Evolutionary conservation across 2,329 filamentous ascomycete species (phyloP).

Genomic region (Sporothrix phasma): DNA sequence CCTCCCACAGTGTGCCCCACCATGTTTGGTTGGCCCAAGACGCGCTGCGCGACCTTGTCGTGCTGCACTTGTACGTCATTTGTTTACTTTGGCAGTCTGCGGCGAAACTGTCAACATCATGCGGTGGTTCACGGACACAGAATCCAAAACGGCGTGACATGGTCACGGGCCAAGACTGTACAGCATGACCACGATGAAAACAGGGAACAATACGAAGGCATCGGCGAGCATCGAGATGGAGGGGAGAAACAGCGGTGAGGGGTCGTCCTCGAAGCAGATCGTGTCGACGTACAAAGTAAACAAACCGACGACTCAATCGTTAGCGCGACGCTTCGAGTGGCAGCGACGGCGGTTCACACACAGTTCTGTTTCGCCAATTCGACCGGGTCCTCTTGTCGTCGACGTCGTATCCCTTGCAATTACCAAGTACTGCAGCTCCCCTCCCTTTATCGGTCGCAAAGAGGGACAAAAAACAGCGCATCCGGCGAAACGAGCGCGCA

Average conservation of each 20-base stretch:
- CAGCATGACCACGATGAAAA: not conserved
- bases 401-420: not conserved
- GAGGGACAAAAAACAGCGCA: not conserved
- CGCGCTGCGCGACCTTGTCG: not conserved
- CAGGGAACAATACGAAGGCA: not conserved
- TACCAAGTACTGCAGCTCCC: not conserved
- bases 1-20: not conserved
- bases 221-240: not conserved
- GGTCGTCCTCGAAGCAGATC: not conserved
- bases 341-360: not conserved
- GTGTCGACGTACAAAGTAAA: not conserved
- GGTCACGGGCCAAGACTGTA: not conserved
- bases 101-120: not conserved
- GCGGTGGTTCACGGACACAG: not conserved
- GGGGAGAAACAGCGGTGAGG: conserved; percentile 5
- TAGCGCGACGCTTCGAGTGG: too few species aligned
- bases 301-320: too few species aligned
- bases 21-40: not conserved
- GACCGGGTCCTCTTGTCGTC: too few species aligned
- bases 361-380: not conserved
- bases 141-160: not conserved
- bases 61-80: conserved; percentile 13
- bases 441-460: not conserved
- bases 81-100: conserved; percentile 13
- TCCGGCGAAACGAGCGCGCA: not conserved